Evolutionary conservation across 2,329 filamentous ascomycete species (phyloP).

Genomic region (Nothophaeocryptopus gaeumannii): DNA sequence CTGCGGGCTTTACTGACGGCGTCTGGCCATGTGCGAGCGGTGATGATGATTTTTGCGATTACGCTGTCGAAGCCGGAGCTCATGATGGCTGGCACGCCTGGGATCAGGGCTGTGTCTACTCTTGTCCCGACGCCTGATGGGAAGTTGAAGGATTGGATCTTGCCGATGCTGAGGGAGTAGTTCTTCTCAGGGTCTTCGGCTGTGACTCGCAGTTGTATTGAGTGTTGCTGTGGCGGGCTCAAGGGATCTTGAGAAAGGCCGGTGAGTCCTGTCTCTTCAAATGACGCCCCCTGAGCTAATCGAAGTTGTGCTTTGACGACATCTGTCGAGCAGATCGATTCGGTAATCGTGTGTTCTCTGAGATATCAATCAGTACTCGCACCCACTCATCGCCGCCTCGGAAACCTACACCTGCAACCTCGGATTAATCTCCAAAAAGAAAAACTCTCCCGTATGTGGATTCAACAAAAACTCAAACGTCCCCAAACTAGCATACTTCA

Average conservation of each 20-base stretch:
- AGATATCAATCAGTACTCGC: too few relatives aligned
- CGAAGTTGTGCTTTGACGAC: conserved; percentile 56
- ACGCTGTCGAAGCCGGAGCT: conserved; percentile 59
- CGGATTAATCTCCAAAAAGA: conserved; percentile 61
- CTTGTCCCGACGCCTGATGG: conserved; percentile 58
- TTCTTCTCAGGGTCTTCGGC: conserved; percentile 54
- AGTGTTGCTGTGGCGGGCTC: conserved; percentile 40
- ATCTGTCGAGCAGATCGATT: conserved; percentile 54
- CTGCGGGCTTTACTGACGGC: conserved; percentile 53
- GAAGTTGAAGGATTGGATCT: conserved; percentile 54
- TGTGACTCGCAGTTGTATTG: conserved; percentile 58
- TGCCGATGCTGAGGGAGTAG: conserved; percentile 60
- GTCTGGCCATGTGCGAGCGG: conserved; percentile 52
- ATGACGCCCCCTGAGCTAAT: conserved; percentile 50
- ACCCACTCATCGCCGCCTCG: too few relatives aligned
- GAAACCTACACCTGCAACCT: conserved; percentile 51
- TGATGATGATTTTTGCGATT: conserved; percentile 59
- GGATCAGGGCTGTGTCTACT: conserved; percentile 56
- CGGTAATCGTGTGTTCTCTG: conserved; percentile 59
- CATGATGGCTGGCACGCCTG: conserved; percentile 44
- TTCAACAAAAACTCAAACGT: conserved; percentile 65
- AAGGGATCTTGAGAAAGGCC: conserved; percentile 33
- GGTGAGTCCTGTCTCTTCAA: conserved; percentile 33
- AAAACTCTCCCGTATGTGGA: conserved; percentile 49
- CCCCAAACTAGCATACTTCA: conserved; percentile 57